Base-by-base conservation (phyloP, 495 filamentous ascomycete species). In the Penicillium psychrofluorescens region DNA sequence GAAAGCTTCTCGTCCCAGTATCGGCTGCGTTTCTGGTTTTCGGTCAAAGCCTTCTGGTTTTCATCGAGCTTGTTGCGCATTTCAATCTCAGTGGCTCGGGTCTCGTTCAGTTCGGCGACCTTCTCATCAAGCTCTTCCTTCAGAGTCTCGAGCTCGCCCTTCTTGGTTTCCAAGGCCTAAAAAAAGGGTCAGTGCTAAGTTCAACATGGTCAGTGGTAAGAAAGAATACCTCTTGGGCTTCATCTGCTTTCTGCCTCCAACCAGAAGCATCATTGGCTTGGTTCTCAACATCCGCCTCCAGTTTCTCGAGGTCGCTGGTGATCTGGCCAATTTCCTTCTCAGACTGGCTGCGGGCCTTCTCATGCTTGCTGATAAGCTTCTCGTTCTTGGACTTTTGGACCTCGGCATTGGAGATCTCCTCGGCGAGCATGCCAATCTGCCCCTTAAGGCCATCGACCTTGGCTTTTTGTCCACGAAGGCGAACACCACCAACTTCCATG, bases 41-140 rank as follows among this genome's bases (percentile, higher is more conserved):
- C 92, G 7, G 66, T 58, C 15, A 95, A 76, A 9, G 83, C 78
- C 64, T 96, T 98, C 50, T 95, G 88, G 66, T 89, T 90, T 60
- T 97, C 90, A 56, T 97, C 66, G 12, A 97, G 80, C 63, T 95
- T 92, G 63, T 96, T 96, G 40, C 89, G 87, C 89, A 96, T 96
- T 62, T 97, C 92, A 47, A 98, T 95, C 65, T 97, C 94, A 11
- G 84, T 75, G 4, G 87, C 90, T 1, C 92, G 81, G 3, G 83
- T 95, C 58, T 86, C 86, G 58, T 97, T 97, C 34, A 97, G 71
- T 49, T 94, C 89, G 4, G 83, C 76, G 11, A 82, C 84, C 72
- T 88, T 91, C 49, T 85, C 81, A 49, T 97, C 91, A 9, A 97
- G 71, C 54, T 96, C 87, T 4, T 75, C 64, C 66, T 97, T 98